These are phyloP conservation scores for Royoungia palumana DNA, from an alignment of 768 basidiomycete genomes.

Conservation along the genomic window DNA sequence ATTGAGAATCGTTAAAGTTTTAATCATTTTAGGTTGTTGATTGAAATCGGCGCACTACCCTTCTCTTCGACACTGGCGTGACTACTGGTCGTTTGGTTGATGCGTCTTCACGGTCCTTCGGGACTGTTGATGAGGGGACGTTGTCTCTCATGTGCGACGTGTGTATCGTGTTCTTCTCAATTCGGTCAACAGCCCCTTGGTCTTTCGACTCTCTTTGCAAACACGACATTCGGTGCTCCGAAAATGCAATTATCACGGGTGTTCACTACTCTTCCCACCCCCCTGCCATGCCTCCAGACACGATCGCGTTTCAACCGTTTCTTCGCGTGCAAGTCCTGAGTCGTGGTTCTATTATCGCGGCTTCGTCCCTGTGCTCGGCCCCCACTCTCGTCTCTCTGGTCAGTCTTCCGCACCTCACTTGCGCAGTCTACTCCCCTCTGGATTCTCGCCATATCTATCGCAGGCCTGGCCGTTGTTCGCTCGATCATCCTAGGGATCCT, in stretches of 20 bases:
- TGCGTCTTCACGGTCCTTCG: neutral
- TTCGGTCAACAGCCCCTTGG: neutral
- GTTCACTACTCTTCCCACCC: neutral
- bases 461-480: neutral
- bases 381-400: too few relatives aligned
- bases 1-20: neutral
- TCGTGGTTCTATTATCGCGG: neutral
- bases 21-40: neutral
- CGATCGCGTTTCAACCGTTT: neutral
- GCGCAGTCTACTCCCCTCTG: neutral
- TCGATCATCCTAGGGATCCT: constrained; percentile 1
- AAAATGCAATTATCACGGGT: neutral
- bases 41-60: neutral
- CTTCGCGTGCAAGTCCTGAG: neutral
- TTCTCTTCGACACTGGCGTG: neutral
- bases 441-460: neutral
- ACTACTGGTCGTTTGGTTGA: neutral
- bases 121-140: neutral
- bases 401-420: neutral
- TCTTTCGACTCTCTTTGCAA: neutral
- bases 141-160: neutral
- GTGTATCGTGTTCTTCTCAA: neutral
- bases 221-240: neutral
- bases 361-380: neutral
- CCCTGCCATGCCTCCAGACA: neutral